These are phyloP conservation scores for Boletus vinaceobasis DNA, from an alignment of 768 basidiomycete genomes.

Conservation along the genomic window DNA sequence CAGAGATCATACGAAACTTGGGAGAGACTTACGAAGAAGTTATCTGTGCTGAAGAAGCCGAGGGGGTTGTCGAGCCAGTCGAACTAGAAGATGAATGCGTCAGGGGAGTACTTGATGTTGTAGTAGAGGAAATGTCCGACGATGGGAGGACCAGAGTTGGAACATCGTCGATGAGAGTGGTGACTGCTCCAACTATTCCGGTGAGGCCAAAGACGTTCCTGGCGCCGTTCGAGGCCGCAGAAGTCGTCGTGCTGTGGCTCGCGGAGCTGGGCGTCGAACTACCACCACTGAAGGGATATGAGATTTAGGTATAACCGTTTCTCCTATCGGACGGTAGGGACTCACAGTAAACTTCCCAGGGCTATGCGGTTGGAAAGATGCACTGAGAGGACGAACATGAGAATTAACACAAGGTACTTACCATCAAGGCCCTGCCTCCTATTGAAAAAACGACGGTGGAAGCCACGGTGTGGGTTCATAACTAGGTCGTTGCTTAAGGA, in stretches of 20 bases:
- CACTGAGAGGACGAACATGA: neutral
- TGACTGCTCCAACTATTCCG: conserved; percentile 12
- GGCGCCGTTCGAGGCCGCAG: neutral
- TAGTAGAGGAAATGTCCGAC: conserved; percentile 17
- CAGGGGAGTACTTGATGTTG: conserved; percentile 15
- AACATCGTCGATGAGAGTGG: conserved; percentile 12
- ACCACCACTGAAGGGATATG: conserved; percentile 9
- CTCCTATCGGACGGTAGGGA: neutral
- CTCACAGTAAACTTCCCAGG: conserved; percentile 23
- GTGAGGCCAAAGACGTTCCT: neutral
- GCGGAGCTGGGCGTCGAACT: neutral
- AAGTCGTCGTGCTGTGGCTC: neutral
- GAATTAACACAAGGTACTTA: conserved; percentile 16
- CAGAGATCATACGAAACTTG: neutral
- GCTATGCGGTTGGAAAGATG: conserved; percentile 5
- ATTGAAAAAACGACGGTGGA: conserved; percentile 17
- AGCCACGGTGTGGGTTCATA: conserved; percentile 20
- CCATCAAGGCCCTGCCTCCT: conserved; percentile 30
- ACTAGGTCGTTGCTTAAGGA: conserved; percentile 11
- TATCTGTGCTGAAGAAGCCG: neutral
- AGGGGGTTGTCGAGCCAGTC: conserved; percentile 22
- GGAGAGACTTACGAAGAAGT: conserved; percentile 20
- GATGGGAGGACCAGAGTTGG: conserved; percentile 12
- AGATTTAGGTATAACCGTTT: neutral
- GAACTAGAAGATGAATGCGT: conserved; percentile 25